Percentiles rank a stretch among this genome's conserved stretches.
These are phyloP conservation scores for Adansonia rubrostipa DNA, from an alignment of 441 rosid genomes.

Conservation along the genomic window DNA sequence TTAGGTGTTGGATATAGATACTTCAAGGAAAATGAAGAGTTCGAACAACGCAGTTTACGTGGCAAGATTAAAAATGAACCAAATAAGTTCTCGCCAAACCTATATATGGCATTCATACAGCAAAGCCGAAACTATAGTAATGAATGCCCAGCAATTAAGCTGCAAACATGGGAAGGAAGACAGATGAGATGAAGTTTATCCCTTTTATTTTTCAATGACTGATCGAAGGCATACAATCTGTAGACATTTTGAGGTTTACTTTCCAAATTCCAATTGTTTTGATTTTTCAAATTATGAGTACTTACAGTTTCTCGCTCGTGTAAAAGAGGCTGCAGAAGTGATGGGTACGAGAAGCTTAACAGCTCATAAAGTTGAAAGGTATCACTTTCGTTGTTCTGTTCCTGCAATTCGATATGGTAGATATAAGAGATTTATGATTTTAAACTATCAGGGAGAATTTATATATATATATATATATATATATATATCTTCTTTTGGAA, in stretches of 20 bases:
- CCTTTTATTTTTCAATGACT: background rate
- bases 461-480: background rate
- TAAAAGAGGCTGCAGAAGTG: constrained; percentile 72
- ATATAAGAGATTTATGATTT: background rate
- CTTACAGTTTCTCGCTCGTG: constrained; percentile 87
- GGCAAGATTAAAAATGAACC: background rate
- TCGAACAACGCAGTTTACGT: too few species aligned
- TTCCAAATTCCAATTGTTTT: background rate
- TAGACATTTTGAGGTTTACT: background rate
- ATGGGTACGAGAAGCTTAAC: constrained; percentile 71
- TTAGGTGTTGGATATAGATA: too few species aligned
- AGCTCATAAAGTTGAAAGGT: constrained; percentile 64
- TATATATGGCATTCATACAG: background rate
- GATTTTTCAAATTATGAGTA: background rate
- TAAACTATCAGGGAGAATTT: background rate
- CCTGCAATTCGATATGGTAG: constrained; percentile 40
- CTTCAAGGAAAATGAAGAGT: too few species aligned
- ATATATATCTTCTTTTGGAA: too few species aligned
- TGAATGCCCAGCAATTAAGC: background rate
- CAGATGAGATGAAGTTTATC: background rate
- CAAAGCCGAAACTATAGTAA: background rate
- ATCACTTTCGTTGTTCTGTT: constrained; percentile 40
- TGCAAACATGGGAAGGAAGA: background rate
- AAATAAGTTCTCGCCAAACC: background rate
- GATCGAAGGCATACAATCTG: background rate